Evolutionary conservation across 768 basidiomycete genomes (phyloP).

Genomic region (Floccularia luteovirens): DNA sequence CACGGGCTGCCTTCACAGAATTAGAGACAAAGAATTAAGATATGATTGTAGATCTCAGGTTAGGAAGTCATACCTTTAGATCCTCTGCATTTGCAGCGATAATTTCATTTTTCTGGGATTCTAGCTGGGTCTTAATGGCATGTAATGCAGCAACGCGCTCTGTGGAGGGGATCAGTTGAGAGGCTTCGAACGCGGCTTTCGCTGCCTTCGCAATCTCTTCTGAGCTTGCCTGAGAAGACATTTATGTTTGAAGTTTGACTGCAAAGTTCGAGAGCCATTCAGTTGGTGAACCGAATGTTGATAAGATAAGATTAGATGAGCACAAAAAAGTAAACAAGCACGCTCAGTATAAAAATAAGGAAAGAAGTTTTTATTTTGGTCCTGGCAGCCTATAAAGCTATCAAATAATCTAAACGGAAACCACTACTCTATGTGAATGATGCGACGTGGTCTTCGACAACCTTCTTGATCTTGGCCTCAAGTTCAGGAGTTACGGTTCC

Average conservation of each 20-base stretch:
- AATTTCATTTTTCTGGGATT: conserved; percentile 56
- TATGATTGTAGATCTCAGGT: conserved; percentile 1
- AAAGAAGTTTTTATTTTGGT: conserved; percentile 22
- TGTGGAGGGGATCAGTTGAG: conserved; percentile 66
- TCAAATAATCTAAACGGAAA: conserved; percentile 17
- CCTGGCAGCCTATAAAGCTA: conserved; percentile 12
- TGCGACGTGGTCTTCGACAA: conserved; percentile 82
- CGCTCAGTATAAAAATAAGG: conserved; percentile 6
- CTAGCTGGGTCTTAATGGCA: conserved; percentile 62
- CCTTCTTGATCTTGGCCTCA: conserved; percentile 93
- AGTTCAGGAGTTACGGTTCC: conserved; percentile 86
- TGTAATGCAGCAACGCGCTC: conserved; percentile 69
- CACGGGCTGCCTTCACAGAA: conserved; percentile 57
- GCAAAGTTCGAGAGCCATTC: conserved; percentile 3
- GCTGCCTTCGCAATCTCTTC: conserved; percentile 69
- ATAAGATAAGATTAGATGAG: conserved; percentile 4
- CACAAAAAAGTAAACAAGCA: conserved; percentile 6
- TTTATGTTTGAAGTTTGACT: background rate
- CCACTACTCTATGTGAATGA: conserved; percentile 50
- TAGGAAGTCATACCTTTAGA: conserved; percentile 65
- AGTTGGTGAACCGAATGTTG: background rate
- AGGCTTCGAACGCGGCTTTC: conserved; percentile 78
- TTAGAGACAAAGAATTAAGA: conserved; percentile 2
- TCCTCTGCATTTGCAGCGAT: conserved; percentile 78
- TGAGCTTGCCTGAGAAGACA: conserved; percentile 12